Evolutionary conservation across 2,329 filamentous ascomycete species (phyloP).

Genomic region (Arthroderma sp.): DNA sequence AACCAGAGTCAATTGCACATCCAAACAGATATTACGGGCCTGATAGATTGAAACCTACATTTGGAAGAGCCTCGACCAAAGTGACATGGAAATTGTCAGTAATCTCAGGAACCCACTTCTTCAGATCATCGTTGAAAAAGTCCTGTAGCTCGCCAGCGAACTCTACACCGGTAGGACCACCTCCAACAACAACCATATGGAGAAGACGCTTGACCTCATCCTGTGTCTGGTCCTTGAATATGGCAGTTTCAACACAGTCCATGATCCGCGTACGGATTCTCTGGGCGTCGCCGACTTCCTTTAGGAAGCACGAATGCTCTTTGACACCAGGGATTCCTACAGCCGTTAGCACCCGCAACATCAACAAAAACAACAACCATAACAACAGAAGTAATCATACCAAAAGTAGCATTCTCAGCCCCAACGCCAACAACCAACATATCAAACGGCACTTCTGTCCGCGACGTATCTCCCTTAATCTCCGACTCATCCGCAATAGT

Average conservation of each 20-base stretch:
- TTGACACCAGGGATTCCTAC: constrained; percentile 75
- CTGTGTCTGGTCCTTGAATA: constrained; percentile 85
- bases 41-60: constrained; percentile 38
- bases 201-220: constrained; percentile 88
- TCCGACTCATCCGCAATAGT: constrained; percentile 87
- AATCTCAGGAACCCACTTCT: constrained; percentile 96
- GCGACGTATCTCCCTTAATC: constrained; percentile 66
- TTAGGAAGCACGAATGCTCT: constrained; percentile 94
- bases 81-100: constrained; percentile 92
- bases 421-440: constrained; percentile 97
- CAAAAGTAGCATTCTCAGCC: constrained; percentile 96
- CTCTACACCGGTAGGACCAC: constrained; percentile 92
- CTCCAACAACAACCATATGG: constrained; percentile 93
- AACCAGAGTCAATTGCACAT: not conserved
- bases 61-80: constrained; percentile 90
- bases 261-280: constrained; percentile 96
- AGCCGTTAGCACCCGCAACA: not conserved
- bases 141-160: constrained; percentile 97
- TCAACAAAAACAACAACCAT: not conserved
- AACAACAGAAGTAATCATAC: constrained; percentile 30
- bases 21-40: not conserved
- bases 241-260: constrained; percentile 97
- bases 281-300: constrained; percentile 95
- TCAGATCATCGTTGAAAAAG: constrained; percentile 96
- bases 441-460: constrained; percentile 90